A percentile compares a stretch with the other conserved stretches of the same genome.
Conservation (phyloP, 805 yeast species). For the Wickerhamomyces hampshirensis region DNA sequence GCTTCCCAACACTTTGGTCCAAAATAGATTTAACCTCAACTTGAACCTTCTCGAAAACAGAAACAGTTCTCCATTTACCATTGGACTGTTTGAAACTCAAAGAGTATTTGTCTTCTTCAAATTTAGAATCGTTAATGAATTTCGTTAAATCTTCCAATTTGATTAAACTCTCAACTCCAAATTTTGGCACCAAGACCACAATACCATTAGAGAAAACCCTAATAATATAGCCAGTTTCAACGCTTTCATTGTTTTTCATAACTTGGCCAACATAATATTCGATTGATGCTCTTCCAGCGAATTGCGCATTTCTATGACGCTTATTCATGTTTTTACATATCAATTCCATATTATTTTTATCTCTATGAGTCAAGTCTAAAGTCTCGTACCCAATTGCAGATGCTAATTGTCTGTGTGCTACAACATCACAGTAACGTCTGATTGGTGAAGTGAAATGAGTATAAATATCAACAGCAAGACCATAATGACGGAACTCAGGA, state of each 20-base stretch:
- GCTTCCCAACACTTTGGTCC: constrained; percentile 86
- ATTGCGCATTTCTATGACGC: constrained; percentile 96
- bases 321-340: constrained; percentile 86
- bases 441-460: constrained; percentile 99
- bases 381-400: constrained; percentile 97
- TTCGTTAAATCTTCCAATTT: constrained; percentile 70
- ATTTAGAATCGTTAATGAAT: constrained; percentile 56
- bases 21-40: constrained; percentile 79
- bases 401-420: constrained; percentile 95
- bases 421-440: constrained; percentile 95
- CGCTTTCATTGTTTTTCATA: constrained; percentile 75
- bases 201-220: constrained; percentile 92
- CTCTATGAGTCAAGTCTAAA: constrained; percentile 75
- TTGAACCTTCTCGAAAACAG: constrained; percentile 78
- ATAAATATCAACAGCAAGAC: constrained; percentile 94
- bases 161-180: constrained; percentile 92
- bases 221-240: constrained; percentile 86
- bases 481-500: constrained; percentile 93
- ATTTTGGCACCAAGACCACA: constrained; percentile 90
- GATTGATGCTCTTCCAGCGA: constrained; percentile 97
- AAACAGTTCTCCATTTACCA: constrained; percentile 44
- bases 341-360: constrained; percentile 83
- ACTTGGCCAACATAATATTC: constrained; percentile 98
- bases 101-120: constrained; percentile 74
- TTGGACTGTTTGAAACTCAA: constrained; percentile 51